phyloP scores from a whole-genome alignment of 2,329 filamentous ascomycete species.

The Apiospora aurea region DNA sequence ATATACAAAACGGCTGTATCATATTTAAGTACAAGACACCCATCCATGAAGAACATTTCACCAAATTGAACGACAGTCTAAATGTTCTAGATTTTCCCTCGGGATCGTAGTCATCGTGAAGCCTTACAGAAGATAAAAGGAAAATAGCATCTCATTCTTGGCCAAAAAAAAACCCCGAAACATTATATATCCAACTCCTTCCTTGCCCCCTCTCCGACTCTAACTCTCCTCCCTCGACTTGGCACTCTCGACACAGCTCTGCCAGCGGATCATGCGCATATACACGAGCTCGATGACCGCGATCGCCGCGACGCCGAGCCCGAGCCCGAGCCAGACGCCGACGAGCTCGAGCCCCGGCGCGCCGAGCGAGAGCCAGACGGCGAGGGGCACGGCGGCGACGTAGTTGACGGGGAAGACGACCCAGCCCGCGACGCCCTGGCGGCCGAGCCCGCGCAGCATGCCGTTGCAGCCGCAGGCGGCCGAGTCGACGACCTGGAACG shows the following conservation, averaged over 20 bases:
- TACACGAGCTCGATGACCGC: constrained; percentile 43
- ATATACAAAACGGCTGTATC: background rate
- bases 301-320: constrained; percentile 40
- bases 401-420: constrained; percentile 48
- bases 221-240: constrained; percentile 37
- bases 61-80: background rate
- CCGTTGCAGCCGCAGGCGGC: constrained; percentile 47
- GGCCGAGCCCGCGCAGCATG: constrained; percentile 47
- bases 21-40: background rate
- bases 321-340: constrained; percentile 46
- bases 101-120: background rate
- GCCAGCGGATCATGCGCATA: constrained; percentile 42
- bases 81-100: background rate
- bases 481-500: constrained; percentile 46
- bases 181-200: background rate
- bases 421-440: constrained; percentile 47
- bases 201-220: too few relatives aligned
- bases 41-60: background rate
- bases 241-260: constrained; percentile 42
- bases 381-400: constrained; percentile 45
- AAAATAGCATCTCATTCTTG: background rate
- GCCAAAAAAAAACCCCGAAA: too few relatives aligned
- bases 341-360: constrained; percentile 44
- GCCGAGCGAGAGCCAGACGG: constrained; percentile 49
- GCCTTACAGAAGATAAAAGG: background rate